A percentile compares a stretch with the other conserved stretches of the same genome.
phyloP scores from a whole-genome alignment of 1,284 basidiomycete genomes.

The Cryptococcus floricola region DNA sequence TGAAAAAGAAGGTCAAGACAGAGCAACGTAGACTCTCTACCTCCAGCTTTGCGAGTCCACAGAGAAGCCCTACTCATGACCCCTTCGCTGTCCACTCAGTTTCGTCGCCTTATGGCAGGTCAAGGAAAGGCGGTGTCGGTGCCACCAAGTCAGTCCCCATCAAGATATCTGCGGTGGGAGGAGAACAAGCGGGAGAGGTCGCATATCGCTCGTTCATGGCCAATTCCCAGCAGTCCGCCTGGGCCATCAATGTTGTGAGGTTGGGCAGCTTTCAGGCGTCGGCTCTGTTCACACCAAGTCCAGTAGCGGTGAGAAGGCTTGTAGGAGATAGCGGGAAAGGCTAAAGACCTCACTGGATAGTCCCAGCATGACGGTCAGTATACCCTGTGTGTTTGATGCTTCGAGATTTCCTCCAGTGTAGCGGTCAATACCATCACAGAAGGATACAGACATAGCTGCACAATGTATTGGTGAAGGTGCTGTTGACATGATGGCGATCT shows the following conservation, averaged over 20 bases:
- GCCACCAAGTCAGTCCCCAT: slow-evolving; percentile 3
- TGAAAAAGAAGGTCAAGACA: slow-evolving; percentile 25
- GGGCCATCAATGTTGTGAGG: slow-evolving; percentile 27
- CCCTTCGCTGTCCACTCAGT: slow-evolving; percentile 27
- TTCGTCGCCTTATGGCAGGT: not conserved
- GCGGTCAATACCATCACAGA: not conserved
- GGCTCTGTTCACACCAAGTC: slow-evolving; percentile 33
- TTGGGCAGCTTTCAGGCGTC: slow-evolving; percentile 34
- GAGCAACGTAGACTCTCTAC: slow-evolving; percentile 12
- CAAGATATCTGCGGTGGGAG: not conserved
- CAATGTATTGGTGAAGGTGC: too few relatives aligned
- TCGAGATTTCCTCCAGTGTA: not conserved
- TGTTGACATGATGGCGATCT: not conserved
- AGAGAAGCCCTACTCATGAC: not conserved
- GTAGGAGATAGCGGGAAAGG: not conserved
- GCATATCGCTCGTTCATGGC: slow-evolving; percentile 2
- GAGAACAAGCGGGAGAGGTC: not conserved
- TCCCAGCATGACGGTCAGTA: not conserved
- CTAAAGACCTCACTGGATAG: not conserved
- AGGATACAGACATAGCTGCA: not conserved
- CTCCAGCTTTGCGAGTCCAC: too few relatives aligned
- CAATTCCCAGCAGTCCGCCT: slow-evolving; percentile 7
- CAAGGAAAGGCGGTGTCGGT: not conserved
- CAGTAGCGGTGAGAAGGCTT: slow-evolving; percentile 25
- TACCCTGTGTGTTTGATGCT: not conserved